Evolutionary conservation across 2,329 filamentous ascomycete genomes (phyloP).

Genomic region (Kalmusia sp.): DNA sequence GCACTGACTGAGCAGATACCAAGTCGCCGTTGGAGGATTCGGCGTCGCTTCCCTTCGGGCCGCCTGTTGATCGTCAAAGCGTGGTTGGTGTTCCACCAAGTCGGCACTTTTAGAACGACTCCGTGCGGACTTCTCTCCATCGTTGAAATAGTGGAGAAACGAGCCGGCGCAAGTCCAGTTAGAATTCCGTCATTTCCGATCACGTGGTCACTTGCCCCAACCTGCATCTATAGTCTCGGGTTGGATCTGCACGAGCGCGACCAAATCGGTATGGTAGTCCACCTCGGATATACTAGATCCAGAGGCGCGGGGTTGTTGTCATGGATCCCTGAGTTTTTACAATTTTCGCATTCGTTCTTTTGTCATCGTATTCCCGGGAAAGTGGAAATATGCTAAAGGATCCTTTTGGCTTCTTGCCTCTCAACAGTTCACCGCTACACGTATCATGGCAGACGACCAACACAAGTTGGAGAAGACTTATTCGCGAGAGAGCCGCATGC

Average conservation of each 20-base stretch:
- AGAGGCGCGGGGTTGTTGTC: slow-evolving; percentile 15
- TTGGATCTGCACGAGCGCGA: slow-evolving; percentile 19
- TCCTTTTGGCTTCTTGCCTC: slow-evolving; percentile 4
- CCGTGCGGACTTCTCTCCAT: background rate
- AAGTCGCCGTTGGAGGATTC: background rate
- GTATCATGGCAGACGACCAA: slow-evolving; percentile 26
- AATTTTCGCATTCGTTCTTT: slow-evolving; percentile 2
- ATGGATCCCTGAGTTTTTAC: background rate
- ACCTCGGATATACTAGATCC: slow-evolving; percentile 19
- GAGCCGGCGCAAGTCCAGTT: slow-evolving; percentile 12
- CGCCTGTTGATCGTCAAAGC: background rate
- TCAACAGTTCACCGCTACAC: slow-evolving; percentile 16
- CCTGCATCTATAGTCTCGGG: background rate
- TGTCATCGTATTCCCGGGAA: slow-evolving; percentile 1
- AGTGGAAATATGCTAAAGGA: slow-evolving; percentile 3
- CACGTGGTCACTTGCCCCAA: background rate
- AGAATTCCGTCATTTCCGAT: slow-evolving; percentile 1
- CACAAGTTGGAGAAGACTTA: slow-evolving; percentile 42
- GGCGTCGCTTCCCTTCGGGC: background rate
- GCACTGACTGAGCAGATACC: background rate
- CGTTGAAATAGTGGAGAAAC: background rate
- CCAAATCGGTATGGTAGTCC: slow-evolving; percentile 15
- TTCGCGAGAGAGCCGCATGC: slow-evolving; percentile 41
- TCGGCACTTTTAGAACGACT: background rate
- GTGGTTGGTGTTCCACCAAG: background rate